Conservation (phyloP, 1,284 basidiomycete species). For the Taiwanofungus camphoratus region DNA sequence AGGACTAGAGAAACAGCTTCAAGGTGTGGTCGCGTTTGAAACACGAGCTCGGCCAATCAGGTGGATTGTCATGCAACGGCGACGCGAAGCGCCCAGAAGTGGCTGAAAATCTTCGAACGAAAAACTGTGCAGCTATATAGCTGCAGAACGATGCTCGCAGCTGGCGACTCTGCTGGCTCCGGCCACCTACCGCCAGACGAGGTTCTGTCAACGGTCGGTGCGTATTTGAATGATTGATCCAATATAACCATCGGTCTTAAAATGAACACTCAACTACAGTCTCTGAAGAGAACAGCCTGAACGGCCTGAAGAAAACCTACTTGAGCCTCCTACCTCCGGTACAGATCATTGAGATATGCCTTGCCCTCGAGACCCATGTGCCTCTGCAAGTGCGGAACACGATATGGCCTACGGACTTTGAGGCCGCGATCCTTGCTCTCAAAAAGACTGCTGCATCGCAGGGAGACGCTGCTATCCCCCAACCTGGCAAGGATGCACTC, state of each 20-base stretch:
- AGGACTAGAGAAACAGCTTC: too few species aligned
- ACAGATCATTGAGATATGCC: slow-evolving; percentile 71
- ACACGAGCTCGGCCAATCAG: too few species aligned
- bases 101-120: slow-evolving; percentile 30
- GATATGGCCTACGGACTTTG: slow-evolving; percentile 66
- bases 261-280: not conserved
- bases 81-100: slow-evolving; percentile 16
- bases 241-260: not conserved
- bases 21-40: too few species aligned
- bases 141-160: slow-evolving; percentile 18
- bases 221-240: slow-evolving; percentile 1
- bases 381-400: slow-evolving; percentile 51
- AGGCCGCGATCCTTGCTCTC: slow-evolving; percentile 52
- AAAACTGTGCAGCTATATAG: slow-evolving; percentile 33
- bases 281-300: not conserved
- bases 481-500: too few species aligned
- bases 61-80: too few species aligned
- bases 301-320: slow-evolving; percentile 50
- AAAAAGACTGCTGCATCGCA: too few species aligned
- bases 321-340: slow-evolving; percentile 55
- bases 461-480: not conserved
- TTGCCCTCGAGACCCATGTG: slow-evolving; percentile 63
- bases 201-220: slow-evolving; percentile 11
- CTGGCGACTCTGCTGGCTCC: slow-evolving; percentile 12
- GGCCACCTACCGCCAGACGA: slow-evolving; percentile 7